These are phyloP conservation scores for Alternaria arborescens DNA, from an alignment of 2,329 filamentous ascomycete species.

Conservation along the genomic window DNA sequence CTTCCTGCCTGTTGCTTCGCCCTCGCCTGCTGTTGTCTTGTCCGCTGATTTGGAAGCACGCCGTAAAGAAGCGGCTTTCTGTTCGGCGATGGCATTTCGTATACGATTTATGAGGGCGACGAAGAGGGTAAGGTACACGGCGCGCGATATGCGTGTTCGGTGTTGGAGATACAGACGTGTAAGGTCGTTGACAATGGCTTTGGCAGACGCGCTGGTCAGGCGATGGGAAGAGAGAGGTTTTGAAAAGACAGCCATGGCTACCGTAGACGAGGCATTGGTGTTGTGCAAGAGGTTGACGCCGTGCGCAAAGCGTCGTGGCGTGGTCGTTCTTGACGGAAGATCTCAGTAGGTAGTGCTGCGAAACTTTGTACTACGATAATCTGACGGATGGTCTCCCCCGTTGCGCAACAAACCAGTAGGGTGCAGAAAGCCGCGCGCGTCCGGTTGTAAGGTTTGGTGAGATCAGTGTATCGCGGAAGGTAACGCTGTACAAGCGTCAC, in stretches of 20 bases:
- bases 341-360: neutral
- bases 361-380: neutral
- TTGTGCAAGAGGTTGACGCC: neutral
- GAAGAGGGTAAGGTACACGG: constrained; percentile 54
- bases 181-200: constrained; percentile 49
- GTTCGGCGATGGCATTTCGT: constrained; percentile 89
- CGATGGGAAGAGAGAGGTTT: constrained; percentile 47
- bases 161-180: constrained; percentile 50
- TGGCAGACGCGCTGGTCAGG: constrained; percentile 45
- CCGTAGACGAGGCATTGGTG: constrained; percentile 31
- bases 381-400: neutral
- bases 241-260: constrained; percentile 53
- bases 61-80: constrained; percentile 81
- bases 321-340: neutral
- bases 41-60: constrained; percentile 52
- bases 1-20: constrained; percentile 63
- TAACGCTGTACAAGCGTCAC: constrained; percentile 19
- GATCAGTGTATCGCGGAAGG: constrained; percentile 11
- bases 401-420: neutral
- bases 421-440: constrained; percentile 2
- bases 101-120: constrained; percentile 72
- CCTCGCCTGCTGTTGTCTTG: constrained; percentile 53
- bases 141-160: constrained; percentile 54
- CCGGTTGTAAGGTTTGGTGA: constrained; percentile 19
- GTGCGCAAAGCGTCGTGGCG: constrained; percentile 9